Evolutionary conservation across 306 rosid genomes (phyloP).

Genomic region (Gleditsia sinensis): DNA sequence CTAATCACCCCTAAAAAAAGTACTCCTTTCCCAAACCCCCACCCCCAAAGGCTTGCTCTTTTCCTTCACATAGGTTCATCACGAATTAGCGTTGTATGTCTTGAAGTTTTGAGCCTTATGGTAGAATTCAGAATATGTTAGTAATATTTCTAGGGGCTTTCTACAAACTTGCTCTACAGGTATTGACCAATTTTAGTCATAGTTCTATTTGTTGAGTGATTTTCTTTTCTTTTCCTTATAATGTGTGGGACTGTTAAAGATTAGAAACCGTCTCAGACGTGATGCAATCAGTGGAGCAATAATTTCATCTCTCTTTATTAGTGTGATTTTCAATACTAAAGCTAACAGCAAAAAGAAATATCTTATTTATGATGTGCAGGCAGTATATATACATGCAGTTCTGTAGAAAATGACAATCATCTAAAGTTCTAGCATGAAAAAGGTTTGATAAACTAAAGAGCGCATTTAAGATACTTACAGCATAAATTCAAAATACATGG

Average conservation of each 20-base stretch:
- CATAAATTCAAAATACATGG: conserved; percentile 76
- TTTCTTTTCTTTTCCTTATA: conserved; percentile 8
- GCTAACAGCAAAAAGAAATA: not conserved
- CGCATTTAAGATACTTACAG: conserved; percentile 53
- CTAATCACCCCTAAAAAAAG: not conserved
- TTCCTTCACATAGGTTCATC: not conserved
- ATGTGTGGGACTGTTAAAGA: not conserved
- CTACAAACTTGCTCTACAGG: not conserved
- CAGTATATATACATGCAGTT: not conserved
- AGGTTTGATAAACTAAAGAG: not conserved
- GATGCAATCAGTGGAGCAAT: not conserved
- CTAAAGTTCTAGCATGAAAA: conserved; percentile 2
- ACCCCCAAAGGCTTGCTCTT: not conserved
- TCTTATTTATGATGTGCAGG: not conserved
- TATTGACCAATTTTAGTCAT: not conserved
- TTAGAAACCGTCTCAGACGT: not conserved
- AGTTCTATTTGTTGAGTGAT: not conserved
- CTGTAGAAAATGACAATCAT: conserved; percentile 3
- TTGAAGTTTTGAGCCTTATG: not conserved
- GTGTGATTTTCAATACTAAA: not conserved
- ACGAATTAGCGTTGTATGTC: not conserved
- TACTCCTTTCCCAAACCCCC: not conserved
- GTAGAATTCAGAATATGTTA: not conserved
- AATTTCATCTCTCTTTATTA: not conserved
- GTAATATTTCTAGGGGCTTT: not conserved